Base-by-base conservation (phyloP, 106 monocot species). In the Dendrobium officinale region DNA sequence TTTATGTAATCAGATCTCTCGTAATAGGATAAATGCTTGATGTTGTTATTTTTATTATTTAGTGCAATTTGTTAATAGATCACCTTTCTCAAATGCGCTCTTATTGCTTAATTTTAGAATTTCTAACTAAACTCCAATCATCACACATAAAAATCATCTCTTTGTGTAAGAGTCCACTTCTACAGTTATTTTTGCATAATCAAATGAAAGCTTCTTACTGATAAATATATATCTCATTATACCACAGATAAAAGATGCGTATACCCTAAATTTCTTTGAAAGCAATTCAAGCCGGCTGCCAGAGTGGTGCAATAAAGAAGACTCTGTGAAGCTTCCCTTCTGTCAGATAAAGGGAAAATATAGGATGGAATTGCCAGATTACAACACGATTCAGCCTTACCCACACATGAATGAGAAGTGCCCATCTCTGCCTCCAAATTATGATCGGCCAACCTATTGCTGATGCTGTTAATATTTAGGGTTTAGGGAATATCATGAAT, bases 401-500 rank as follows among this genome's bases (percentile, higher is more conserved):
- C 77, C 90, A 15, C 90, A 87, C 84, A 95, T 95, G 95, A 92
- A 95, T 31, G 95, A 95, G 85, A 86, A 80, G n/a, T 95, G 95
- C 75, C 86, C 95, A 15, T 87, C 92, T 67, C 80, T 95, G 1
- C 92, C 92, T 26, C 90, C 90, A 27, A 78, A 87, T 15, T 95
- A 92, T 55, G 11, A 51, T 22, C 83, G 93, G 49, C 55, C 87
- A 7, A 44, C 54, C 11, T 73, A 77, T 47, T 91, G 91, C 84
- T 88, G 78, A 86, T 20, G 20, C 37, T 56, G 15, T 70, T 37
- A 37, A 37, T 37, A 37, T 37, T 37, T 37, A 10, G 31, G 31
- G 44, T 15, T 19, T 37, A 6, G 4, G 31, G 43, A 42, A 48
- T 80, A 6, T 13, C 17, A 4, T 20, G 9, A 61, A 61, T 61